Conservation (phyloP, 164 flowering plant genomes). For the Platanus orientalis region DNA sequence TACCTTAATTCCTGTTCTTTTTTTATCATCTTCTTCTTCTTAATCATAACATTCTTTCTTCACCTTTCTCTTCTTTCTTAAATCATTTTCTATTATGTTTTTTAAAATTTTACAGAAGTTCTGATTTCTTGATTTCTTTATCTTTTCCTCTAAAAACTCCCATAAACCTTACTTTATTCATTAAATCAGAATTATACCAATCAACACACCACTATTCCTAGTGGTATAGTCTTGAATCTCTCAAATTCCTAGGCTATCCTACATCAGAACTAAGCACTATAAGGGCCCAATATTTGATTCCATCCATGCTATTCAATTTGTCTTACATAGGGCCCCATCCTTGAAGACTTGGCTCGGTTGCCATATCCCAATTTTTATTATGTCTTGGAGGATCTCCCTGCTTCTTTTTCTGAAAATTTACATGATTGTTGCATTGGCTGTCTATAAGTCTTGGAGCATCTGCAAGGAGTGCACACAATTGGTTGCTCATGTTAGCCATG, state of each 20-base stretch:
- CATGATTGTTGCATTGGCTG: slow-evolving; percentile 22
- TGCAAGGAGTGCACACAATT: slow-evolving; percentile 17
- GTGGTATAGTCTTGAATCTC: no score
- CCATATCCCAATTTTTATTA: slow-evolving; percentile 29
- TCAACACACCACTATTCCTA: background rate
- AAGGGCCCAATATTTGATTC: slow-evolving; percentile 6
- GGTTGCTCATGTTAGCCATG: background rate
- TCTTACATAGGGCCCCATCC: slow-evolving; percentile 17
- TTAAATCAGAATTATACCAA: no score
- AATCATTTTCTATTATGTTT: no score
- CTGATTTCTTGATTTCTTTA: no score
- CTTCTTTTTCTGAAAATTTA: slow-evolving; percentile 7
- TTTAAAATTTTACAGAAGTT: no score
- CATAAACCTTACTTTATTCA: no score
- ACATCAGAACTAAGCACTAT: background rate
- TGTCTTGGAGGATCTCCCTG: slow-evolving; percentile 19
- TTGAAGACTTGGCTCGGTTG: slow-evolving; percentile 14
- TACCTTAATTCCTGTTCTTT: no score
- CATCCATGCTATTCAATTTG: background rate
- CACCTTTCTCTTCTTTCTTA: no score
- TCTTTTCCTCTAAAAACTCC: no score
- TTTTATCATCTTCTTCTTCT: no score
- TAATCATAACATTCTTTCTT: no score
- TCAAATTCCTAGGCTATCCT: no score
- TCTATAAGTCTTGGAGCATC: slow-evolving; percentile 26